phyloP scores from a whole-genome alignment of 306 rosid genomes.

The Lagenaria siceraria region DNA sequence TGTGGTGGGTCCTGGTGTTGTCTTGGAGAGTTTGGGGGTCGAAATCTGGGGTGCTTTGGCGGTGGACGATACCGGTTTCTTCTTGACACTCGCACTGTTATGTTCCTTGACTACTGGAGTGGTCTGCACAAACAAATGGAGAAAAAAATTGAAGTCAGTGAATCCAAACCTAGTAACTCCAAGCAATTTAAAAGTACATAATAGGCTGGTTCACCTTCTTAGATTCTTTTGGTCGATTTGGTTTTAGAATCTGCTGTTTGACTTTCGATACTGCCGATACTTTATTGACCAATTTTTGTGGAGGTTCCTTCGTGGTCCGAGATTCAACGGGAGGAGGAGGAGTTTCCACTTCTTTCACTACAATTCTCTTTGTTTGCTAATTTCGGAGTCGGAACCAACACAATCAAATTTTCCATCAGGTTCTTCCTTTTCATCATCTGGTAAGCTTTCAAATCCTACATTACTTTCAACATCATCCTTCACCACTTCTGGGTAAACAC shows the following conservation, averaged over 20 bases:
- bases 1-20: constrained; percentile 19
- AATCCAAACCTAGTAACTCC: background rate
- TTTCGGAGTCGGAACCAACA: constrained; percentile 15
- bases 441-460: constrained; percentile 20
- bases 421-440: constrained; percentile 26
- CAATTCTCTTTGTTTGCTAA: constrained; percentile 25
- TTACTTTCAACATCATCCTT: constrained; percentile 26
- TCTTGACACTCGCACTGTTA: constrained; percentile 35
- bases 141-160: constrained; percentile 9
- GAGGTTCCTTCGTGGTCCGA: constrained; percentile 29
- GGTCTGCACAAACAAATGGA: constrained; percentile 34
- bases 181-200: background rate
- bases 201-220: constrained; percentile 31
- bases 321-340: constrained; percentile 18
- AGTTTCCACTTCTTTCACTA: constrained; percentile 25
- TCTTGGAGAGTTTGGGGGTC: constrained; percentile 45
- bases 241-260: constrained; percentile 28
- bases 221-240: constrained; percentile 30
- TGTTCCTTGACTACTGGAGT: constrained; percentile 31
- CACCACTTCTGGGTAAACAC: constrained; percentile 16
- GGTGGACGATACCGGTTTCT: constrained; percentile 34
- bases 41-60: constrained; percentile 38
- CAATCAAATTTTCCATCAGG: constrained; percentile 19
- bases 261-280: constrained; percentile 27
- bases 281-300: constrained; percentile 24